phyloP scores from a whole-genome alignment of 2,329 filamentous ascomycete genomes.

The Calonectria pauciramosa region DNA sequence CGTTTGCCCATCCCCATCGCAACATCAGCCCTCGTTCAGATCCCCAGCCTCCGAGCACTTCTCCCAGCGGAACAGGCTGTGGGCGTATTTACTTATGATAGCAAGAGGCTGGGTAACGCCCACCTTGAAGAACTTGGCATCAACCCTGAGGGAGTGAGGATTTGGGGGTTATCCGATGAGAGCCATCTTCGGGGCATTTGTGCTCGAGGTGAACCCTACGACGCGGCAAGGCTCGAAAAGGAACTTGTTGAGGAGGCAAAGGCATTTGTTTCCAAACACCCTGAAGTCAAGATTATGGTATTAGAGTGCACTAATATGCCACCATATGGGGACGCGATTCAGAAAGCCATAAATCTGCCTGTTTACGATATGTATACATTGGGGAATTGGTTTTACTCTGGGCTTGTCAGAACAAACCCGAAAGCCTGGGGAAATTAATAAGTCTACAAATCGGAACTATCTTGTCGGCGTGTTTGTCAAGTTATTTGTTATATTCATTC shows the following conservation, averaged over 20 bases:
- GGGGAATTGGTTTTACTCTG: constrained; percentile 53
- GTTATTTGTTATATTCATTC: not conserved
- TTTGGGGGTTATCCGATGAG: constrained; percentile 40
- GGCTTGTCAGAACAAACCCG: constrained; percentile 36
- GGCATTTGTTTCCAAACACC: constrained; percentile 25
- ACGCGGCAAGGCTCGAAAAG: constrained; percentile 30
- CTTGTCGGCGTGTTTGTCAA: not conserved
- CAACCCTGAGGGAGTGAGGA: constrained; percentile 30
- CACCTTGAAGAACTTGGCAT: constrained; percentile 44
- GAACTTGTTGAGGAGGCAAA: constrained; percentile 40
- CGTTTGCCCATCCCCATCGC: constrained; percentile 52
- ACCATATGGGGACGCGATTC: constrained; percentile 49
- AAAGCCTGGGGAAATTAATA: constrained; percentile 4
- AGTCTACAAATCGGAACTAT: not conserved
- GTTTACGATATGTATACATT: constrained; percentile 55
- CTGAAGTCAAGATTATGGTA: constrained; percentile 38
- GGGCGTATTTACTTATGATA: constrained; percentile 51
- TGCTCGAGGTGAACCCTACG: constrained; percentile 34
- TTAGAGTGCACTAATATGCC: constrained; percentile 56
- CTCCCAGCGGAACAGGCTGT: constrained; percentile 41
- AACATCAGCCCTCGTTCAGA: constrained; percentile 52
- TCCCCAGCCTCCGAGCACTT: constrained; percentile 48
- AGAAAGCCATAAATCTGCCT: constrained; percentile 45
- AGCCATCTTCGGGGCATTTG: constrained; percentile 40
- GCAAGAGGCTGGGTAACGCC: constrained; percentile 32